Evolutionary conservation across 2,329 filamentous ascomycete genomes (phyloP), one percentile per base, ranked within the genome.

Genomic region (Sphaerostilbella broomeana): DNA sequence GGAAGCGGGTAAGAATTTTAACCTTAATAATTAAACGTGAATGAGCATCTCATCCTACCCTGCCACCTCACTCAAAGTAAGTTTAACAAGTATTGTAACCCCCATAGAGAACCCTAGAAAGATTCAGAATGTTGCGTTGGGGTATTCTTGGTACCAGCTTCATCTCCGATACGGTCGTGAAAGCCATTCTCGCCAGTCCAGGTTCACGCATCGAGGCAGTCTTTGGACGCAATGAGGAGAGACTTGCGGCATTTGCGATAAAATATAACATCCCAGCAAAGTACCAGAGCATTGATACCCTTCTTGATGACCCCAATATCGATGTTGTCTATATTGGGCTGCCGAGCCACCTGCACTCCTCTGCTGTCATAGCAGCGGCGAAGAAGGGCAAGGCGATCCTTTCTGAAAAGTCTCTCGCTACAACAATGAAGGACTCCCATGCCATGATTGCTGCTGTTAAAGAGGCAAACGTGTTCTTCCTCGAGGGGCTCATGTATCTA

Each of bases 401-500:
- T 3, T 55, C 53, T 2, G 53, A 55, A 19, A 55, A 55, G 47
- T 50, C 51, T 10, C 44, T 55, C 4, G 46, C 51, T 8, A 55
- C 53, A 1, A 54, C 51, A 4, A 50, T 53, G 49, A 43, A 47
- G 6, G 53, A 55, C 35, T 46, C 53, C 1, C 40, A 37, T 16
- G 45, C 45, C 20, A 51, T 54, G 46, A 50, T 50, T 13, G 43
- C 41, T 21, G 48, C 50, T 16, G 50, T 52, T 4, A 39, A 43
- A 21, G 39, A 47, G 20, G 45, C 40, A 2, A 37, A 47, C 12
- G 50, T 52, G 11, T 55, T 55, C 44, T 51, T 55, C 35, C 47
- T 55, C 17, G 53, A 55, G 37, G 53, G 53, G 8, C 39, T 54
- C 21, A 55, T 55, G 53, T 55, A 55, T 26, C 50, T 54, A 6